These are phyloP conservation scores for Apocynum venetum DNA, from an alignment of 257 asterid species.

Conservation along the genomic window DNA sequence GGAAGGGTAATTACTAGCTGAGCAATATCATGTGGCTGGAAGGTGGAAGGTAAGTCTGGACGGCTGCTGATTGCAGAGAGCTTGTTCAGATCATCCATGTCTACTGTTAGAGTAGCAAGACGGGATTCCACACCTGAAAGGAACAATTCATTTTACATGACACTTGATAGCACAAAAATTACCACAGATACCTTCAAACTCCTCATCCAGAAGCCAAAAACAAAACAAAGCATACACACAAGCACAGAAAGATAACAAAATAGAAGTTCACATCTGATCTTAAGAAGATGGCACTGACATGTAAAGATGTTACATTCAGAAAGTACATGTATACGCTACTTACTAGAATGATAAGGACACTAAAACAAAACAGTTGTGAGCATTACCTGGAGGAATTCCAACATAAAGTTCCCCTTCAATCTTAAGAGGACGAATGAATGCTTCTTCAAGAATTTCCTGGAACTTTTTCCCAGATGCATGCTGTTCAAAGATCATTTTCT, in stretches of 20 bases:
- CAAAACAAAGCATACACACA: neutral
- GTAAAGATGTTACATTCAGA: too few species aligned
- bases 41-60: constrained; percentile 60
- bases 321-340: neutral
- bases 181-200: neutral
- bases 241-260: neutral
- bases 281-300: neutral
- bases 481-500: constrained; percentile 36
- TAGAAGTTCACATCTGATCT: neutral
- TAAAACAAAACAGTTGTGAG: neutral
- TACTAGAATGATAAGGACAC: neutral
- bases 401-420: constrained; percentile 86
- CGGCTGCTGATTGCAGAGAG: constrained; percentile 47
- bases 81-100: constrained; percentile 63
- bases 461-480: constrained; percentile 75
- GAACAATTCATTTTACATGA: constrained; percentile 9
- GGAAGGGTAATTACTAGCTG: constrained; percentile 64
- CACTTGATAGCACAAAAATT: neutral
- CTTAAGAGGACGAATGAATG: constrained; percentile 64
- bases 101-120: constrained; percentile 82
- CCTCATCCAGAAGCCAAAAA: neutral
- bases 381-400: constrained; percentile 96
- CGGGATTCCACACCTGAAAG: constrained; percentile 88
- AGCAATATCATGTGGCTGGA: constrained; percentile 55
- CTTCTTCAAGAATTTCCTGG: constrained; percentile 91